Evolutionary conservation across 2,329 filamentous ascomycete genomes (phyloP), one percentile per base, ranked within the genome.

Genomic region (Talaromyces verruculosus): DNA sequence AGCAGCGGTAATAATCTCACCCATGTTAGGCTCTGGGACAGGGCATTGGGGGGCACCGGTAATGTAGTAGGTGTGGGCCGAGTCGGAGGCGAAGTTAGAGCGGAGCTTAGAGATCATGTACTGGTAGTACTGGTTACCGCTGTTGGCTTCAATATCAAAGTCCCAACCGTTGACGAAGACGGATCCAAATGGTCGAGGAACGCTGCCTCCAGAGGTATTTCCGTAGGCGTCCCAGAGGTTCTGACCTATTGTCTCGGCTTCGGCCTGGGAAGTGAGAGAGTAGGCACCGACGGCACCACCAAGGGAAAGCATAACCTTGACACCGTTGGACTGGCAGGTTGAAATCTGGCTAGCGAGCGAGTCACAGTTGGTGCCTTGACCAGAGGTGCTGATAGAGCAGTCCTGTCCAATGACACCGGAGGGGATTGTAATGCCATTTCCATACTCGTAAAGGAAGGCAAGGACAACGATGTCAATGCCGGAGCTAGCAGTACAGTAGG

Each of bases 21-120:
- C 72, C 28, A 86, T 77, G 55, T 83, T 80, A 33, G 70, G 69
- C 69, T 86, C 84, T 1, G 83, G 83, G 19, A 81, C 71, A 4
- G 75, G 57, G 68, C 84, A 86, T 69, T 86, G 84, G 11, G 84
- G 84, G 2, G 84, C 83, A 19, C 76, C 82, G 3, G 83, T 84
- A 69, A 86, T 81, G 67, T 84, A 85, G 75, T 80, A 86, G 63
- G 67, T 73, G 65, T 71, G 70, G 64, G 67, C 70, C 3, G 77
- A 70, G 49, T 78, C 73, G 8, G 73, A 67, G 0, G 72, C 69
- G 69, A 78, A 84, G 63, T 77, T 76, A 3, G 70, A 67, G 39
- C 83, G 83, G 45, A 87, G 74, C 28, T 76, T 78, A 65, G 81
- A 77, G 69, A 85, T 79, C 76, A 86, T 68, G 5, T 71, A 70